phyloP scores from a whole-genome alignment of 2,329 filamentous ascomycete species.

The Teratosphaeria pseudoeucalypti region DNA sequence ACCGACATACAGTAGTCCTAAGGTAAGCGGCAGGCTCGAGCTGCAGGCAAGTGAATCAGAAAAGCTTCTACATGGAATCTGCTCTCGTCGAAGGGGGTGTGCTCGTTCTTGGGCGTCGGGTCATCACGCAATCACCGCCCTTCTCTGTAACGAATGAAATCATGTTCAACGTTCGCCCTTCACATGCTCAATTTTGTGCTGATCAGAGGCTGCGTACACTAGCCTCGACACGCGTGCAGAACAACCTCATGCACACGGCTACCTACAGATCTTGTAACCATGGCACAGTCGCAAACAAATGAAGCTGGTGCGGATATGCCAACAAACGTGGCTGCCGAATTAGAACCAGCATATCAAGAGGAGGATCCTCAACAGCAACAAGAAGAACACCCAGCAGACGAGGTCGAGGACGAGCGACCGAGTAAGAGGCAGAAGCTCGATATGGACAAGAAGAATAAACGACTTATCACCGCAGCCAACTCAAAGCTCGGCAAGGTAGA shows the following conservation, averaged over 20 bases:
- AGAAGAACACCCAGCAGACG: background rate
- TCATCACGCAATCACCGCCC: background rate
- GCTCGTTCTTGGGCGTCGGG: too few species aligned
- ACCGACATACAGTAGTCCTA: too few species aligned
- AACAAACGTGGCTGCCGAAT: background rate
- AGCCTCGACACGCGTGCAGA: background rate
- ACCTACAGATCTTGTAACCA: background rate
- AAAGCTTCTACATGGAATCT: too few species aligned
- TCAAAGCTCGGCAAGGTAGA: slow-evolving; percentile 18
- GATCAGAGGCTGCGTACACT: background rate
- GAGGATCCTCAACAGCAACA: background rate
- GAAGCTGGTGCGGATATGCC: background rate
- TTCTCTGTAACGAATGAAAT: background rate
- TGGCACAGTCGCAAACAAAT: background rate
- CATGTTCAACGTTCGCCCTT: background rate
- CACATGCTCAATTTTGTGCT: background rate
- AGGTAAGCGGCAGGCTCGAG: too few species aligned
- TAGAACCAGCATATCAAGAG: background rate
- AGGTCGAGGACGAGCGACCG: background rate
- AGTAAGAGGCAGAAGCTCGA: background rate
- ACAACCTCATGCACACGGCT: background rate
- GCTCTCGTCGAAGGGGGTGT: too few species aligned
- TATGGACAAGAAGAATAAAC: slow-evolving; percentile 10
- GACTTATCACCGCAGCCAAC: slow-evolving; percentile 16
- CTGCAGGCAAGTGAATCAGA: too few species aligned